Percentiles rank a stretch among this genome's conserved stretches.
phyloP scores from a whole-genome alignment of 2,329 filamentous ascomycete species.

The Rhynchosporium graminicola region DNA sequence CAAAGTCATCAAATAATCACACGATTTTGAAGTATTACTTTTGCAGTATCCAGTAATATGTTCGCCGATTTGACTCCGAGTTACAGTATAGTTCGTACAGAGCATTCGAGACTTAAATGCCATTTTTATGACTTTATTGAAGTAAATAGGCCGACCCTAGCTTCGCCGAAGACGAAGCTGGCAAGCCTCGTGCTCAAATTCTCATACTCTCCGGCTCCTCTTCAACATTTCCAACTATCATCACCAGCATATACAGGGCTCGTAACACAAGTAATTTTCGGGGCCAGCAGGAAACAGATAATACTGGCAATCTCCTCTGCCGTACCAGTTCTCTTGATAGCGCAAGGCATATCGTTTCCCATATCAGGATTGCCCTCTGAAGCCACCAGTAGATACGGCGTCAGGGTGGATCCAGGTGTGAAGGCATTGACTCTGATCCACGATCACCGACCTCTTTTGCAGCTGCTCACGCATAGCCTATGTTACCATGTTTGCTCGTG shows the following conservation, averaged over 20 bases:
- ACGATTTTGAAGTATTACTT: no score
- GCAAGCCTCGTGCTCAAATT: background rate
- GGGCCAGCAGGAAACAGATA: constrained; percentile 50
- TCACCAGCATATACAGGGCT: constrained; percentile 36
- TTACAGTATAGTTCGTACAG: no score
- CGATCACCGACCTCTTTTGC: constrained; percentile 44
- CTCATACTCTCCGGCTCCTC: background rate
- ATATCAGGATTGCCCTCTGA: constrained; percentile 27
- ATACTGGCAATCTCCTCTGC: constrained; percentile 47
- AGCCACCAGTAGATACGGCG: constrained; percentile 49
- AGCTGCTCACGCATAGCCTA: constrained; percentile 44
- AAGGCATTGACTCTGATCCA: constrained; percentile 45
- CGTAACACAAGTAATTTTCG: constrained; percentile 36
- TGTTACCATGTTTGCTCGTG: constrained; percentile 45
- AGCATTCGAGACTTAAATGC: no score
- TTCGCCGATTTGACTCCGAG: no score
- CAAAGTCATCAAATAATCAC: no score
- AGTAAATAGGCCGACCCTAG: no score
- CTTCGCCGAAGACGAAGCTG: no score
- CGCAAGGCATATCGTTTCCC: constrained; percentile 43
- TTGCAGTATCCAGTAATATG: no score
- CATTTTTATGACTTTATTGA: no score
- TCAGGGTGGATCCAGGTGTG: constrained; percentile 48
- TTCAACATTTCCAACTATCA: constrained; percentile 37
- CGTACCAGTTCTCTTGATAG: constrained; percentile 46